Conservation (phyloP, 2,329 filamentous ascomycete genomes). For the Seiridium unicorne region DNA sequence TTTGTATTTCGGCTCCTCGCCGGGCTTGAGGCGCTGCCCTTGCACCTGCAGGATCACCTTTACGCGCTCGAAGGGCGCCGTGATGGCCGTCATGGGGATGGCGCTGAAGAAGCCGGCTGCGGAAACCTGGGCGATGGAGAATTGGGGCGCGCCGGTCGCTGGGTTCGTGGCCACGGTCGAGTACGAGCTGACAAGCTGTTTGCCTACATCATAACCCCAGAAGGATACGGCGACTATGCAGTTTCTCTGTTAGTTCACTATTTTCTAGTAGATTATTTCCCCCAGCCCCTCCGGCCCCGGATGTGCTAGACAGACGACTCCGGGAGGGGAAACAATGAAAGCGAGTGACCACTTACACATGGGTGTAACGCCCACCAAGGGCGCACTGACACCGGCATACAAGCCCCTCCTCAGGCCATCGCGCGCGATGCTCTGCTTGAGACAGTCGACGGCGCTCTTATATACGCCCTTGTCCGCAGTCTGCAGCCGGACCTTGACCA, state of each 20-base stretch:
- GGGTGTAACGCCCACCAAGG: constrained; percentile 90
- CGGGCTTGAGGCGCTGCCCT: constrained; percentile 79
- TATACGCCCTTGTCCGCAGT: constrained; percentile 95
- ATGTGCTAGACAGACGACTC: too few species aligned
- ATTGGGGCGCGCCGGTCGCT: constrained; percentile 58
- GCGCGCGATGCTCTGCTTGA: constrained; percentile 80
- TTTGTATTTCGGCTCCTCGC: constrained; percentile 88
- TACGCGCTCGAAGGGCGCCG: constrained; percentile 97
- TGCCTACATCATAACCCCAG: constrained; percentile 94
- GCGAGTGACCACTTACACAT: constrained; percentile 74
- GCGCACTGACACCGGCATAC: constrained; percentile 96
- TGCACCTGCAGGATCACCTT: constrained; percentile 98
- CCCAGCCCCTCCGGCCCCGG: too few species aligned
- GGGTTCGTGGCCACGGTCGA: constrained; percentile 62
- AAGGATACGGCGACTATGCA: constrained; percentile 64
- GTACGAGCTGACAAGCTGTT: constrained; percentile 73
- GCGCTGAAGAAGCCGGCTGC: constrained; percentile 96
- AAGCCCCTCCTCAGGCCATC: constrained; percentile 80
- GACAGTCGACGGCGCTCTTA: constrained; percentile 85
- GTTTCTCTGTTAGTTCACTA: neutral
- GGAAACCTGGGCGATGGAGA: constrained; percentile 83
- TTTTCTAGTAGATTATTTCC: neutral
- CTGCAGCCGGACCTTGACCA: constrained; percentile 96
- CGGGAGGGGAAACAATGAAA: neutral
- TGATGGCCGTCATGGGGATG: constrained; percentile 95